Evolutionary conservation across 2,329 filamentous ascomycete genomes (phyloP).

Genomic region (Ceratocystis harringtonii): DNA sequence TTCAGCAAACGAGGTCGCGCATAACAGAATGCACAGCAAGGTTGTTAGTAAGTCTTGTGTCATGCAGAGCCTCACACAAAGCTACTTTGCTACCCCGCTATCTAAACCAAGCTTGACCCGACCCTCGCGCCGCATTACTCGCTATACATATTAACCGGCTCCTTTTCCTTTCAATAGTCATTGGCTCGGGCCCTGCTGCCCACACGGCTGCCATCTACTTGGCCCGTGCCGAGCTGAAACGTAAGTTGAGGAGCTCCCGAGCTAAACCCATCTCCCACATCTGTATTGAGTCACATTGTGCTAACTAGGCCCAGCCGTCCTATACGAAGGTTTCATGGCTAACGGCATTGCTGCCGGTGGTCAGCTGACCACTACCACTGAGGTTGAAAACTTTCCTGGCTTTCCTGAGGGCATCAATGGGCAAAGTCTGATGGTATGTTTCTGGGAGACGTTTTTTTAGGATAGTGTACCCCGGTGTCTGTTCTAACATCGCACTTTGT

Average conservation of each 20-base stretch:
- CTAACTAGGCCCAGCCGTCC: constrained; percentile 41
- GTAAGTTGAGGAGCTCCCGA: constrained; percentile 28
- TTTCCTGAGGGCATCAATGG: constrained; percentile 85
- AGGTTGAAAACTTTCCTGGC: constrained; percentile 95
- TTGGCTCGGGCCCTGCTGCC: constrained; percentile 90
- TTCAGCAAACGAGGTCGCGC: neutral
- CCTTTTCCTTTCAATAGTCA: constrained; percentile 33
- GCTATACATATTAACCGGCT: neutral
- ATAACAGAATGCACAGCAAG: constrained; percentile 64
- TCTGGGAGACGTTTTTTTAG: neutral
- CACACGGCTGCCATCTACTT: constrained; percentile 97
- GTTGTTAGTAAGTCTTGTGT: constrained; percentile 58
- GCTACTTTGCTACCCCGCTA: too few species aligned
- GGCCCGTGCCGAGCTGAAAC: constrained; percentile 83
- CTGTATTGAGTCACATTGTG: neutral
- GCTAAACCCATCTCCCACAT: neutral
- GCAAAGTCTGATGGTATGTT: constrained; percentile 61
- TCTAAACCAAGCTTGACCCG: neutral
- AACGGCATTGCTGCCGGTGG: constrained; percentile 92
- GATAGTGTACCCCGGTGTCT: constrained; percentile 8
- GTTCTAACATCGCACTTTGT: neutral
- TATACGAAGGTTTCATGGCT: constrained; percentile 97
- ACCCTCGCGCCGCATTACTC: neutral
- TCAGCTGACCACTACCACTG: constrained; percentile 94
- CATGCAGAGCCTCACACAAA: neutral